A percentile compares a stretch with the other conserved stretches of the same genome.
Conservation (phyloP, 2,329 filamentous ascomycete genomes). For the Nigrograna mackinnonii region DNA sequence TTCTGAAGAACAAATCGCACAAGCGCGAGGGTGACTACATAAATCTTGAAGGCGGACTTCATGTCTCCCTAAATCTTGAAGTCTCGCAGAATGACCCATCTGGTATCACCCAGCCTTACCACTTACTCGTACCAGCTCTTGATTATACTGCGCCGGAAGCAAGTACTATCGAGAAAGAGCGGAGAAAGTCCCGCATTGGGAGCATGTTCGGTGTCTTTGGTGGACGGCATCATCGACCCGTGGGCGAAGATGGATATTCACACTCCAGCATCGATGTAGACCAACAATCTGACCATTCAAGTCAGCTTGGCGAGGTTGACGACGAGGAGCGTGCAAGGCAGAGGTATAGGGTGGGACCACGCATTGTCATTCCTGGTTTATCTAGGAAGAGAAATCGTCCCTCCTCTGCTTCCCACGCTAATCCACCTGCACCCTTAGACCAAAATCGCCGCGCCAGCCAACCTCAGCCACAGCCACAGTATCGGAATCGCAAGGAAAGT, state of each 20-base stretch:
- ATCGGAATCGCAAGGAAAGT: not conserved
- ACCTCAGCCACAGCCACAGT: constrained; percentile 1
- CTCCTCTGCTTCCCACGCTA: constrained; percentile 20
- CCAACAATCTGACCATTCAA: constrained; percentile 4
- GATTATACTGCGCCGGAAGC: constrained; percentile 42
- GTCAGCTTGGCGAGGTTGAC: constrained; percentile 29
- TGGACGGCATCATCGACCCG: constrained; percentile 20
- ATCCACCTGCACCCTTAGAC: constrained; percentile 11
- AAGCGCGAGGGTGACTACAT: constrained; percentile 50
- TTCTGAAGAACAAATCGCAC: constrained; percentile 44
- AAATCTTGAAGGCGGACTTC: constrained; percentile 80
- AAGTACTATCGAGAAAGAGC: constrained; percentile 19
- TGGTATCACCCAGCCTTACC: constrained; percentile 86
- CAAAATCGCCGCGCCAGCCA: not conserved
- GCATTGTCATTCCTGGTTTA: constrained; percentile 33
- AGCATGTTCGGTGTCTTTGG: constrained; percentile 32
- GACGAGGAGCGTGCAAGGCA: constrained; percentile 32
- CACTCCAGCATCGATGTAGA: constrained; percentile 20
- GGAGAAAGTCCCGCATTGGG: constrained; percentile 25
- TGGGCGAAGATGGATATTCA: constrained; percentile 38
- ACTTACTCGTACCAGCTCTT: constrained; percentile 81
- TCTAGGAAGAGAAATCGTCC: constrained; percentile 26
- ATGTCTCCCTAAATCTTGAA: constrained; percentile 88
- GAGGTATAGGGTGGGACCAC: constrained; percentile 39
- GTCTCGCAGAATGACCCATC: constrained; percentile 82